Base-by-base conservation (phyloP, 2,329 filamentous ascomycete species). In the Apiospora phragmitis region DNA sequence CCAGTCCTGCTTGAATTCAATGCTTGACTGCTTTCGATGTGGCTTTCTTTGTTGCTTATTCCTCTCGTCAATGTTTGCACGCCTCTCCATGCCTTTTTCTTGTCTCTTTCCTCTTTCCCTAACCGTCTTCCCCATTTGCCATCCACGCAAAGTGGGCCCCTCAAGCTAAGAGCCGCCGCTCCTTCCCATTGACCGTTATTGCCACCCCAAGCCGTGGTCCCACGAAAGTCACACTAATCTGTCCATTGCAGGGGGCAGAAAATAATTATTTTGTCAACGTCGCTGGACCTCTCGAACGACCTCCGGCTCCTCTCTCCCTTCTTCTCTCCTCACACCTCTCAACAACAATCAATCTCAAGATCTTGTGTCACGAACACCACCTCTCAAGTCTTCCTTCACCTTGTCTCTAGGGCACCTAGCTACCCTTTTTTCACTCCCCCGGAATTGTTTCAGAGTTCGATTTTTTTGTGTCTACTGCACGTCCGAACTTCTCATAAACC, bases 401-500 rank as follows among this genome's bases (percentile, higher is more conserved):
- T 72, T 68, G 69, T 65, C 71, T 80, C 92, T 94, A 94, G 93
- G 93, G 93, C 93, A 94, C 92, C 85, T 89, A 94, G 93, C 93
- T 93, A 94, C 93, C 93, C 93, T 94, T 87, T 87, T 83, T 77
- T 77, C 69, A 70, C 85, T 85, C 83, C 85, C 86, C 87, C 89
- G 87, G 88, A 89, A 88, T 90, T 91, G 88, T 89, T 88, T 88
- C 91, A 92, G 91, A 93, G 91, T 92, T 87, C 86, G 89, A 87
- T 84, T 79, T 81, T 77, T 51, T 49, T 81, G 76, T 62, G 55
- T 62, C 55, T 62, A 62, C 55, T 62, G 55, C 55, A 62, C 55
- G 55, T 67, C 65, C 42, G 78, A 80, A 79, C 75, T 72, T 62
- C 55, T 38, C 55, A 62, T 62, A 62, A 62, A 62, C 55, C 55